Evolutionary conservation across 1,284 basidiomycete genomes (phyloP).

Genomic region (Leccinum solheimii): DNA sequence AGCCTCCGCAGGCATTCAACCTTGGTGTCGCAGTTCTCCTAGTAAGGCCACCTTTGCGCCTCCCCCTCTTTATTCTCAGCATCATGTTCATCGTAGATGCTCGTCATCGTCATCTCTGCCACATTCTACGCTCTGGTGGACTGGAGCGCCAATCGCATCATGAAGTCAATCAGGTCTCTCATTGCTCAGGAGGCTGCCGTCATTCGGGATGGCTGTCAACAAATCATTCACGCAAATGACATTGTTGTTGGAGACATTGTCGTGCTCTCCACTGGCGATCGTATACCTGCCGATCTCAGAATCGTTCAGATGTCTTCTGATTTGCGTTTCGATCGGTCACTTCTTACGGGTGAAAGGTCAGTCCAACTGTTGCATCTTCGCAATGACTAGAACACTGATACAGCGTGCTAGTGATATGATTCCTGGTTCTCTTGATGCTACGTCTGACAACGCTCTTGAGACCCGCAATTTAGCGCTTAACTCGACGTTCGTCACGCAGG

Average conservation of each 20-base stretch:
- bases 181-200: constrained; percentile 47
- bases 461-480: constrained; percentile 63
- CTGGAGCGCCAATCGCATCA: constrained; percentile 38
- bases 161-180: constrained; percentile 38
- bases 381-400: not conserved
- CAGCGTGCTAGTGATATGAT: constrained; percentile 45
- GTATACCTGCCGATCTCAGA: constrained; percentile 82
- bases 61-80: not conserved
- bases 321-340: constrained; percentile 59
- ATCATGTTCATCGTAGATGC: constrained; percentile 21
- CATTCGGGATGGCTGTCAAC: constrained; percentile 57
- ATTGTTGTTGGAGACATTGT: constrained; percentile 84
- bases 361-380: not conserved
- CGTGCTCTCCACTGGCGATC: constrained; percentile 72
- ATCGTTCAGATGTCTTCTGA: constrained; percentile 57
- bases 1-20: constrained; percentile 49
- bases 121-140: constrained; percentile 44
- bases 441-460: constrained; percentile 59
- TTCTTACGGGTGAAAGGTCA: constrained; percentile 61
- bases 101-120: constrained; percentile 68
- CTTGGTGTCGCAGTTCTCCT: constrained; percentile 76
- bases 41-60: constrained; percentile 54
- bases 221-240: constrained; percentile 70
- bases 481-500: constrained; percentile 54
- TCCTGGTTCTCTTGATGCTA: constrained; percentile 47